Conservation (phyloP, 108 stramenopile species). For the Chaetoceros muelleri region DNA sequence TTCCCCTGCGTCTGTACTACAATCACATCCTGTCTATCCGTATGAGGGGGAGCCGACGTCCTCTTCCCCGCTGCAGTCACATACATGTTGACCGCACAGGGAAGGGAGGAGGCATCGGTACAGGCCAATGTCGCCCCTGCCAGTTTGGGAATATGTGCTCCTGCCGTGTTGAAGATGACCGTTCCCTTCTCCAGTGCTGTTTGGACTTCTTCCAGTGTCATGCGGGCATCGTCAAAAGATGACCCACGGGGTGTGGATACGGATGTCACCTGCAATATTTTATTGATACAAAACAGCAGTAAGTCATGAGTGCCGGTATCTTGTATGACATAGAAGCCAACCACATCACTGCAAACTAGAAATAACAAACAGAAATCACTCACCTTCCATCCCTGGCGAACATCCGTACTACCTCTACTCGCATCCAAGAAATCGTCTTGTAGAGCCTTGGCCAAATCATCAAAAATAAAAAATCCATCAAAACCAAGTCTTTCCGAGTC, state of each 20-base stretch:
- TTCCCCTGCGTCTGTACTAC: constrained; percentile 81
- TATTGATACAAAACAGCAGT: neutral
- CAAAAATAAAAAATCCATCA: constrained; percentile 42
- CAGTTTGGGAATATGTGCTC: constrained; percentile 70
- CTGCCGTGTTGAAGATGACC: constrained; percentile 77
- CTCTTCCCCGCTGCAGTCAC: constrained; percentile 69
- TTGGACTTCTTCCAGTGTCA: constrained; percentile 57
- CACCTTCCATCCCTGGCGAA: constrained; percentile 66
- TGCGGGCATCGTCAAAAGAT: constrained; percentile 71
- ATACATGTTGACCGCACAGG: constrained; percentile 78
- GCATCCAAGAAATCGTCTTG: constrained; percentile 79
- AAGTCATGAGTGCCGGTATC: neutral
- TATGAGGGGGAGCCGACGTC: constrained; percentile 87
- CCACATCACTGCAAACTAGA: neutral
- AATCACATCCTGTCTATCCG: constrained; percentile 90
- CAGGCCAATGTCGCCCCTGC: constrained; percentile 69
- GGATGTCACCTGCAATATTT: constrained; percentile 30
- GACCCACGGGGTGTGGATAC: constrained; percentile 58
- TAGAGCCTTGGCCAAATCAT: constrained; percentile 53
- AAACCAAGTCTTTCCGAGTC: constrained; percentile 18
- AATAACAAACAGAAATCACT: constrained; percentile 5
- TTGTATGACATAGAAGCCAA: neutral
- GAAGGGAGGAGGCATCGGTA: constrained; percentile 67
- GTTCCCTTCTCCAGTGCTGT: constrained; percentile 63
- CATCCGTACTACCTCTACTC: constrained; percentile 59